These are phyloP conservation scores for Nicotiana paniculata DNA, from an alignment of 257 asterid genomes.

Conservation along the genomic window DNA sequence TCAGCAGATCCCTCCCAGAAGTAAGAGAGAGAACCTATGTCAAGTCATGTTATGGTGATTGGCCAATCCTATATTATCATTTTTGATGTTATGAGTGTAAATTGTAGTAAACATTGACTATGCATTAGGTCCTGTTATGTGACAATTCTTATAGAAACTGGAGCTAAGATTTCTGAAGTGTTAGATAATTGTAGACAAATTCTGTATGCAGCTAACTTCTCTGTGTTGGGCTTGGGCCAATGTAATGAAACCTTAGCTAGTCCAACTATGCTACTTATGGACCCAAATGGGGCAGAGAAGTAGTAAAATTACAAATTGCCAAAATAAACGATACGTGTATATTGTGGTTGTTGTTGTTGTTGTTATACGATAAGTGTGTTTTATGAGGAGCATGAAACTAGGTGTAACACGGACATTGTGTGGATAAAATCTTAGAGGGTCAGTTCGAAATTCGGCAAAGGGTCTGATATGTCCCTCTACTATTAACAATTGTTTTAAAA, in stretches of 20 bases:
- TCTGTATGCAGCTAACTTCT: background rate
- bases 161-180: background rate
- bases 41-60: background rate
- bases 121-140: background rate
- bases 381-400: no score
- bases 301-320: no score
- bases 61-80: background rate
- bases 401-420: no score
- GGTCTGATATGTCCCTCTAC: no score
- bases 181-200: background rate
- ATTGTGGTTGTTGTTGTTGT: no score
- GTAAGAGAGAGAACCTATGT: background rate
- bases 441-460: no score
- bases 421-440: no score
- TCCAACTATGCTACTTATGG: background rate
- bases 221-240: background rate
- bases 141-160: background rate
- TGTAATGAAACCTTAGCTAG: background rate
- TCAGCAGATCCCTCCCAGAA: slow-evolving; percentile 35
- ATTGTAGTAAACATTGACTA: background rate
- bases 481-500: no score
- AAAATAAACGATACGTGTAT: no score
- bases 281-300: background rate
- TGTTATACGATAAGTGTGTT: no score
- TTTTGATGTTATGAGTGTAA: background rate